Base-by-base conservation (phyloP, 345 rosid genomes). In the Litchi chinensis region DNA sequence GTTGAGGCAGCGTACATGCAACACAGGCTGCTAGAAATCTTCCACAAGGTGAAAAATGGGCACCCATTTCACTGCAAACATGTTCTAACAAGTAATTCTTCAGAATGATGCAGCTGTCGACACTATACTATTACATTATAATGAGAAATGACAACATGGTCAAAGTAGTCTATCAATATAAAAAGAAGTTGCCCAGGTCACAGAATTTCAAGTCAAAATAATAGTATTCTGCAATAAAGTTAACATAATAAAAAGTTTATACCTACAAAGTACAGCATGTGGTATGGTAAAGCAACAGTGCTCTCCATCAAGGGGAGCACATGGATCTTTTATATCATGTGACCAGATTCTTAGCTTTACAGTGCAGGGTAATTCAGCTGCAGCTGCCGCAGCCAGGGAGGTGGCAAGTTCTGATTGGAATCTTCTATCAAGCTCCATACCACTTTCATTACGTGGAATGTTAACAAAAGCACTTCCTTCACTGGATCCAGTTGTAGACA, bases 11-110 rank as follows among this genome's bases (percentile, higher is more conserved):
- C 80, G 77, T 73, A 71, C 92, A 89, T 44, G 90, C 90, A 79
- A 89, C 88, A 78, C 92, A 87, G 44, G 89, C 89, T 64, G 89
- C 92, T 76, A 89, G 84, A 76, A 77, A 87, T 80, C 88, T 85
- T 77, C 89, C 90, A 74, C 92, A 89, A 8, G 92, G 92, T 46
- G 90, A 89, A 79, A 87, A 88, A 80, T 88, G 91, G 13, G 91
- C 91, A 40, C 89, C 91, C 91, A 86, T 88, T 73, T 88, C 91
- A 82, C 92, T 89, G 90, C 82, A 84, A 76, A 71, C 63, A 77
- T 65, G 66, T 73, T 82, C 57, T 76, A 39, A n/a, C 52, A 41
- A 68, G 67, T 19, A 57, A 62, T 40, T 40, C 32, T 32, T 64
- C 67, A 22, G 63, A 62, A 74, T 56, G 50, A 65, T 32, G 75